A percentile compares a stretch with the other conserved stretches of the same genome.
phyloP scores from a whole-genome alignment of 257 asterid genomes.

The Nicotiana otophora region DNA sequence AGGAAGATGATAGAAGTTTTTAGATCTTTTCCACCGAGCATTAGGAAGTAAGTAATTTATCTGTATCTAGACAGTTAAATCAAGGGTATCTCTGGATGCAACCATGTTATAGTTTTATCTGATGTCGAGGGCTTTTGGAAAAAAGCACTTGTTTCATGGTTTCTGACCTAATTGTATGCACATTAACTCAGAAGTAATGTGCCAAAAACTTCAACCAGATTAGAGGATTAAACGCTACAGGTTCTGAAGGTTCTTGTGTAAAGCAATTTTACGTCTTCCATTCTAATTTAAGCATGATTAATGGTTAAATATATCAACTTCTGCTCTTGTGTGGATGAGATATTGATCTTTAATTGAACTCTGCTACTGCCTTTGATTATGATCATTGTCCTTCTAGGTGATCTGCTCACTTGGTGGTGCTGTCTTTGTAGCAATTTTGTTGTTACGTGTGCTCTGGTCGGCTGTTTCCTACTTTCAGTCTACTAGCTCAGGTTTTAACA shows the following conservation, averaged over 20 bases:
- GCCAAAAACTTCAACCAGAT: not conserved
- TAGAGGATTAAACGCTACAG: not conserved
- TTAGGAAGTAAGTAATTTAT: not conserved
- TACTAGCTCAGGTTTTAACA: constrained; percentile 9
- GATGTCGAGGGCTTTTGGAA: not conserved
- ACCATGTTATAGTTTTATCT: not conserved
- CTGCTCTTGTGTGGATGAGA: not conserved
- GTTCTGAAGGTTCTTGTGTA: not conserved
- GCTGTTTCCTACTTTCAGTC: constrained; percentile 30
- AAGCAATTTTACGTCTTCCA: not conserved
- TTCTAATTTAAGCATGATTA: not conserved
- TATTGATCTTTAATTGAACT: not conserved
- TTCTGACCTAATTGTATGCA: not conserved
- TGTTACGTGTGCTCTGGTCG: constrained; percentile 27
- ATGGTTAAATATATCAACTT: not conserved
- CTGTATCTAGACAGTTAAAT: not conserved
- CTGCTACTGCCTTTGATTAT: not conserved
- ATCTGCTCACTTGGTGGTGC: constrained; percentile 36
- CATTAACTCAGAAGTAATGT: not conserved
- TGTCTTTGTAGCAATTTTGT: constrained; percentile 30
- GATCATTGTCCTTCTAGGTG: constrained; percentile 19
- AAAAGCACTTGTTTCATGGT: not conserved
- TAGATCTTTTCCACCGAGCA: not conserved
- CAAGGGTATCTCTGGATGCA: not conserved
- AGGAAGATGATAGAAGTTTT: not conserved